Conservation (phyloP, 768 basidiomycete species). For the Hygrophoropsis aurantiaca region DNA sequence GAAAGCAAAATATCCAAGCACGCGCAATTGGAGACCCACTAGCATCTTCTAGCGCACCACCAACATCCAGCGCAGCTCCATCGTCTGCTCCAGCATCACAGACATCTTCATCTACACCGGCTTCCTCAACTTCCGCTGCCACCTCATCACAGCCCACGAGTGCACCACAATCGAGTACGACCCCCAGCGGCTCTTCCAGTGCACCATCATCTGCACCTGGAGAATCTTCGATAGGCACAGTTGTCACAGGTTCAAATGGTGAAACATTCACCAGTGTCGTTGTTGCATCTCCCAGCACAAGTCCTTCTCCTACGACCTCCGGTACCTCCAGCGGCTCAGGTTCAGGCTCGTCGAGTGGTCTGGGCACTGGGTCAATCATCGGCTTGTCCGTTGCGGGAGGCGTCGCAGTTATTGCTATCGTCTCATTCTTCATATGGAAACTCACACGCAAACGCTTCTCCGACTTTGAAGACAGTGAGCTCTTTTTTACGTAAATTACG, state of each 20-base stretch:
- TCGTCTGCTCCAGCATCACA: conserved; percentile 4
- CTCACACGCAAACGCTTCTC: conserved; percentile 75
- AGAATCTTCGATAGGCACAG: conserved; percentile 9
- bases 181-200: conserved; percentile 6
- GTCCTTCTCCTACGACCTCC: conserved; percentile 26
- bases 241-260: conserved; percentile 31
- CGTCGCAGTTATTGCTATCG: conserved; percentile 66
- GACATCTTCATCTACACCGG: neutral
- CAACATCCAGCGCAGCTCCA: conserved; percentile 10
- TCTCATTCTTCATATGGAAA: conserved; percentile 84
- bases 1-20: conserved; percentile 11
- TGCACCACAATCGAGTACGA: conserved; percentile 3
- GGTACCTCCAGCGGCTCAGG: conserved; percentile 18
- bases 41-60: conserved; percentile 8
- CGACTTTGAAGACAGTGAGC: conserved; percentile 80
- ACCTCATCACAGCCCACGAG: conserved; percentile 1
- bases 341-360: conserved; percentile 31
- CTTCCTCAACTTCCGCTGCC: conserved; percentile 3
- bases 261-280: conserved; percentile 23
- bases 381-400: conserved; percentile 83
- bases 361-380: conserved; percentile 71
- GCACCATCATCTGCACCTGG: conserved; percentile 4
- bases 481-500: conserved; percentile 11
- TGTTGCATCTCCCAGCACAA: conserved; percentile 15
- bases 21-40: conserved; percentile 8